Evolutionary conservation across 2,329 filamentous ascomycete genomes (phyloP), one percentile per base, ranked within the genome.

Genomic region (Ramichloridium luteum): DNA sequence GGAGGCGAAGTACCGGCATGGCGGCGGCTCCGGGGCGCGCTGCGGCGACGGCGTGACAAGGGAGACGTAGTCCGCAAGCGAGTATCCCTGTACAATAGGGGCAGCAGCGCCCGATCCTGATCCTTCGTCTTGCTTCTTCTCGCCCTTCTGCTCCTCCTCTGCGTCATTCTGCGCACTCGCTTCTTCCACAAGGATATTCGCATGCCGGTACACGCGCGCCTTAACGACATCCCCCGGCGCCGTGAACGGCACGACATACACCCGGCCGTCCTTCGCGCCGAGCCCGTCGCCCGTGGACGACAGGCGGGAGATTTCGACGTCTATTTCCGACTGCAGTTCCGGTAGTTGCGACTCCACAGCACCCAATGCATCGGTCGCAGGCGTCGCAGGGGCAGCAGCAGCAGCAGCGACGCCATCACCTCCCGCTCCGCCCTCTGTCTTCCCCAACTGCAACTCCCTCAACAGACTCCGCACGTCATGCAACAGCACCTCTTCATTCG

Each of bases 201-300:
- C 61, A 53, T 93, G 82, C 31, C 73, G 78, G 54, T 80, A 77
- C 27, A 92, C 75, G 54, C 85, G 92, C 39, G 80, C 80, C 36
- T 71, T 74, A 37, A 82, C 77, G 3, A 65, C 68, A 56, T 98
- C 90, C 16, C 90, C 90, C 0, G 90, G 86, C 2, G 88, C 70
- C 13, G 79, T 72, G 53, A 94, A 98, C 3, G 88, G 85, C 2
- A 96, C 78, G 30, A 90, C 77, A 51, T 86, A 94, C 55, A 94
- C 59, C 61, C 78, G 67, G 34, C 72, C 62, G n/a, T 64, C 66
- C 37, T 72, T 69, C 36, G 82, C 64, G 3, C 81, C 90, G 34
- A 98, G 69, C 3, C 84, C 90, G 46, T 96, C 90, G 32, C 90
- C 90, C 0, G 83, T 93, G 0, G 88, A 96, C 0, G 88, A 93